Evolutionary conservation across 139 green algal genomes (phyloP).

Genomic region (Haematococcus sp.): DNA sequence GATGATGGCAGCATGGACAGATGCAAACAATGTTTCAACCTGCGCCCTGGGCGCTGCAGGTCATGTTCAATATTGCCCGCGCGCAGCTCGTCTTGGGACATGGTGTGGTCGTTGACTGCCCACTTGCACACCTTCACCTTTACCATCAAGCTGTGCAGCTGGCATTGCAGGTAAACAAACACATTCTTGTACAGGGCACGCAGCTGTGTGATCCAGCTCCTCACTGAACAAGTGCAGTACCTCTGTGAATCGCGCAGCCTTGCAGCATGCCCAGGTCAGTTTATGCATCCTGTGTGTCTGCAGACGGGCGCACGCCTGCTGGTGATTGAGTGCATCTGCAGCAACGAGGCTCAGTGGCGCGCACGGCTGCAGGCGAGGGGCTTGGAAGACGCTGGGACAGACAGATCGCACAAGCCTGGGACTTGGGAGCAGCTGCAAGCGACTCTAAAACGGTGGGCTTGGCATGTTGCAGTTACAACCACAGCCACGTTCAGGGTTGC

Average conservation of each 20-base stretch:
- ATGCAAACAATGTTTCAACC: not conserved
- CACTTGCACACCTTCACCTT: constrained; percentile 55
- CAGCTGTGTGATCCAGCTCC: too few relatives aligned
- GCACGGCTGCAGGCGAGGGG: constrained; percentile 47
- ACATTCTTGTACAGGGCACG: too few relatives aligned
- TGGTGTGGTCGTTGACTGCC: constrained; percentile 65
- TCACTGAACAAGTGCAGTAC: not conserved
- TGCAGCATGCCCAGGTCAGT: too few relatives aligned
- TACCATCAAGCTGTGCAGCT: constrained; percentile 44
- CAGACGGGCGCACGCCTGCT: constrained; percentile 32
- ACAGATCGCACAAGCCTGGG: constrained; percentile 50
- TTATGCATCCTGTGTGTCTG: not conserved
- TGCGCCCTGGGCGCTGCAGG: not conserved
- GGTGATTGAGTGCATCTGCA: constrained; percentile 56
- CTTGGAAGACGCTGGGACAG: constrained; percentile 1
- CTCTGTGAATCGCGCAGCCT: too few relatives aligned
- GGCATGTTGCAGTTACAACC: too few relatives aligned
- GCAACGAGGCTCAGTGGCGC: constrained; percentile 41
- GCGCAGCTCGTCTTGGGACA: constrained; percentile 54
- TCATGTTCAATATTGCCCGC: constrained; percentile 43
- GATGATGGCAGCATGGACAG: not conserved
- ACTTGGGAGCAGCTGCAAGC: constrained; percentile 51
- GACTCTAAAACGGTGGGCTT: constrained; percentile 33
- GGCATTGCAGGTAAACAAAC: too few relatives aligned
- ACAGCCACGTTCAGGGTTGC: too few relatives aligned